A percentile compares a stretch with the other conserved stretches of the same genome.
Conservation (phyloP, 371 early-diverging fungal species). For the Dichotomocladium elegans region DNA sequence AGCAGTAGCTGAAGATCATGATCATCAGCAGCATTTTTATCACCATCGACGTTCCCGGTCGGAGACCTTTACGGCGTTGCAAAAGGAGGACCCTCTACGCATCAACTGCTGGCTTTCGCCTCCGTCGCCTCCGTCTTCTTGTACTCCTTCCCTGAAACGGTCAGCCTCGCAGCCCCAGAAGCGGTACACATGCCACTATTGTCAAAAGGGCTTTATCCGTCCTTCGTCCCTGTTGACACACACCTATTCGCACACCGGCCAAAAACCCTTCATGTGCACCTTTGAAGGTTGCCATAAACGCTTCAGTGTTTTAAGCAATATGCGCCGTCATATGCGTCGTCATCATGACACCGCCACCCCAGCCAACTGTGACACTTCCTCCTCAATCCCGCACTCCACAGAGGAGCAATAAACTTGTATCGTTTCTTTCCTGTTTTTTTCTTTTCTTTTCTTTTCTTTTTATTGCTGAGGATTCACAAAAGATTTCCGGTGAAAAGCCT, state of each 20-base stretch:
- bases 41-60: background rate
- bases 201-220: conserved; percentile 18
- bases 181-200: conserved; percentile 13
- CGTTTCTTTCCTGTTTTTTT: background rate
- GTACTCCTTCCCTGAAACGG: background rate
- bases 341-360: conserved; percentile 10
- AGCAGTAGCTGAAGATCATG: background rate
- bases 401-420: background rate
- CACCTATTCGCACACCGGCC: conserved; percentile 68
- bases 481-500: background rate
- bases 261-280: conserved; percentile 61
- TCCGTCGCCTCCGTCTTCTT: background rate
- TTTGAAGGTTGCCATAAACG: conserved; percentile 56
- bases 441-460: background rate
- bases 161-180: background rate
- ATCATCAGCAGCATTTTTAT: background rate
- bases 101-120: background rate
- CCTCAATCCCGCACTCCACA: background rate
- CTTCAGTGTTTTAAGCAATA: conserved; percentile 69
- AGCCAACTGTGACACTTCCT: too few species aligned
- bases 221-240: conserved; percentile 54
- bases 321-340: conserved; percentile 61
- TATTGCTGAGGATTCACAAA: background rate
- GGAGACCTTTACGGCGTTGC: background rate
- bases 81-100: background rate